Evolutionary conservation across 768 basidiomycete genomes (phyloP), one percentile per base, ranked within the genome.

Genomic region (Boletus reticulatus): DNA sequence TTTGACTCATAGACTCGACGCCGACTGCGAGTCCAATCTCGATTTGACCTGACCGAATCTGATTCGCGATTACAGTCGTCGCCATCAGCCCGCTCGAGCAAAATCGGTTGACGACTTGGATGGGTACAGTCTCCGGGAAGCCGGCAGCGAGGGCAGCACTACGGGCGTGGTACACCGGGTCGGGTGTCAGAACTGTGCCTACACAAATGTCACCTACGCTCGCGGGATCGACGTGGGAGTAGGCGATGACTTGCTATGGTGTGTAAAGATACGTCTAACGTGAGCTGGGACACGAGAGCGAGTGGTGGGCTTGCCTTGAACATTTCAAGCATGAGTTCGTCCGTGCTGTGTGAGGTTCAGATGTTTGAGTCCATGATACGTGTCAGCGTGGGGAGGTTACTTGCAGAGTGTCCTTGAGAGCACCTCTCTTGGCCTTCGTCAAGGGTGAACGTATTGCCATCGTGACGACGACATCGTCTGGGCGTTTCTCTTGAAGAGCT

Each of bases 11-110:
- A 72, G 84, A 88, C 71, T 95, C 92, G 16, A 89, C 80, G n/a
- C 92, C 94, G 46, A 92, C 69, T 31, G 89, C 89, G 17, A 93
- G 75, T 3, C 92, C 91, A 50, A 92, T 76, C 43, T 91, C 82
- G 43, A 92, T 89, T 66, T 92, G 87, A n/a, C 89, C 88, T 12
- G 78, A 78, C 16, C 82, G 78, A 46, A 94, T 83, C 63, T 88
- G 83, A 69, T 92, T 92, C 20, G 88, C 81, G 53, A 93, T 84
- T 31, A 80, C 79, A 11, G 87, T 88, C 31, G 87, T 78, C 13
- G 92, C 88, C 87, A 92, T 90, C n/a, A 94, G 80, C 24, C 90
- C 91, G 56, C 84, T 88, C 4, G 89, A 89, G 65, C 91, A 94
- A 69, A 91, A 90, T 31, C 92, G 77, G 67, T 93, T 92, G 62